Evolutionary conservation across 202 grass and related monocot species (phyloP).

Genomic region (Panicum hallii): DNA sequence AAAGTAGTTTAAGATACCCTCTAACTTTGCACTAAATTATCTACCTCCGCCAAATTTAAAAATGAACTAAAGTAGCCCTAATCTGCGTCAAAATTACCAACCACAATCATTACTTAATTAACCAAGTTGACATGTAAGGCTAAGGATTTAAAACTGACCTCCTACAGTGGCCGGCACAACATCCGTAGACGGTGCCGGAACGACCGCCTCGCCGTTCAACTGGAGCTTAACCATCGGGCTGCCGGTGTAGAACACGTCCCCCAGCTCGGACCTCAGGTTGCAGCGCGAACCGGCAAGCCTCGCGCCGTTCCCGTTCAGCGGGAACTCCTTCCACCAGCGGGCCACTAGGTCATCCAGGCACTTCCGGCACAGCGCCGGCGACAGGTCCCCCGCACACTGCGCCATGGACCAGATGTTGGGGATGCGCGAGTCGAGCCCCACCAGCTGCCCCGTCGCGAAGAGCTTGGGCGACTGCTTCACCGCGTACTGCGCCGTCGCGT

Average conservation of each 20-base stretch:
- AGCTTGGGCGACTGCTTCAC: slow-evolving; percentile 1
- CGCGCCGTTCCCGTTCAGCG: not conserved
- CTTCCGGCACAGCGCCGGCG: not conserved
- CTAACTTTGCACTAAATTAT: no score
- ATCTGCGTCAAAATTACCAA: no score
- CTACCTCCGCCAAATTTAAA: no score
- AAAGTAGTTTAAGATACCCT: no score
- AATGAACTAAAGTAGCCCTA: no score
- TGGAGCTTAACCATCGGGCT: slow-evolving; percentile 35
- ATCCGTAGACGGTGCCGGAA: not conserved
- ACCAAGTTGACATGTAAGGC: no score
- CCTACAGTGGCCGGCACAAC: not conserved
- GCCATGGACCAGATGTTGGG: slow-evolving; percentile 47
- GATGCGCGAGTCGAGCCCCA: slow-evolving; percentile 18
- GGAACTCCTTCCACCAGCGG: slow-evolving; percentile 30
- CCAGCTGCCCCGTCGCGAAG: slow-evolving; percentile 45
- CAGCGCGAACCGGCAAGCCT: slow-evolving; percentile 24
- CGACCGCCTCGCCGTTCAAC: not conserved
- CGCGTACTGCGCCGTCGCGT: slow-evolving; percentile 33
- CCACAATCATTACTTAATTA: no score
- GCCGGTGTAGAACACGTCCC: slow-evolving; percentile 42
- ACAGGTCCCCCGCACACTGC: slow-evolving; percentile 38
- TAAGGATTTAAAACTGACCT: not conserved
- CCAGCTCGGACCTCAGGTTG: slow-evolving; percentile 47
- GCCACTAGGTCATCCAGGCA: not conserved